Evolutionary conservation across 352 stramenopile genomes (phyloP), one percentile per base, ranked within the genome.

Genomic region (Pythium insidiosum): DNA sequence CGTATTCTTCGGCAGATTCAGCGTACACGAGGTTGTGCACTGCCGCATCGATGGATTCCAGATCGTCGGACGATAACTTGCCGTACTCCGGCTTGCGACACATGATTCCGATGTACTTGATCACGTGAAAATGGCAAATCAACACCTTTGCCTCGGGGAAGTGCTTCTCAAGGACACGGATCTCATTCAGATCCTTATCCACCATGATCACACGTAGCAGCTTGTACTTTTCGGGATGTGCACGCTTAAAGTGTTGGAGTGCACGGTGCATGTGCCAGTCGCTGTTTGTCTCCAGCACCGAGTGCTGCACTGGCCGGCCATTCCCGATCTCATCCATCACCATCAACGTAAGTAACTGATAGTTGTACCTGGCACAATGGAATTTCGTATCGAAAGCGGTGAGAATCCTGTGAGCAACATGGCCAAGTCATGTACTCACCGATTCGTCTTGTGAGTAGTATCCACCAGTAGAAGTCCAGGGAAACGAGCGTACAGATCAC

Each of bases 271-370:
- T 43, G 9, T 40, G 20, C 23, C 25, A 39, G 3, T 61, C 51
- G 3, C 56, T 38, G 6, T 54, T 47, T 9, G 53, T 53, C 21
- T 56, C 39, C 3, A 63, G n/a, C 6, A 29, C 38, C 11, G 21
- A 47, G n/a, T 47, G 40, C 28, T 47, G 40, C 2, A 47, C 40
- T 10, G 38, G 26, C 10, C 28, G 2, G 9, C 40, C 40, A 15
- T 19, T 7, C 7, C 26, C 26, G 28, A 21, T n/a, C 20, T 47
- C 40, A 20, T 47, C 40, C 26, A 47, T 29, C 2, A 13, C 21
- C 40, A 47, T 38, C 16, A 47, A 47, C 18, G 40, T 47, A 9
- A 16, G 13, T 3, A 47, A 15, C 18, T 47, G 40, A 16, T 47
- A 47, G 26, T 46, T 26, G 26, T 46, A 18, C 16, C 39, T 46